A percentile compares a stretch with the other conserved stretches of the same genome.
These are phyloP conservation scores for Scutellaria baicalensis DNA, from an alignment of 257 asterid species.

Conservation along the genomic window DNA sequence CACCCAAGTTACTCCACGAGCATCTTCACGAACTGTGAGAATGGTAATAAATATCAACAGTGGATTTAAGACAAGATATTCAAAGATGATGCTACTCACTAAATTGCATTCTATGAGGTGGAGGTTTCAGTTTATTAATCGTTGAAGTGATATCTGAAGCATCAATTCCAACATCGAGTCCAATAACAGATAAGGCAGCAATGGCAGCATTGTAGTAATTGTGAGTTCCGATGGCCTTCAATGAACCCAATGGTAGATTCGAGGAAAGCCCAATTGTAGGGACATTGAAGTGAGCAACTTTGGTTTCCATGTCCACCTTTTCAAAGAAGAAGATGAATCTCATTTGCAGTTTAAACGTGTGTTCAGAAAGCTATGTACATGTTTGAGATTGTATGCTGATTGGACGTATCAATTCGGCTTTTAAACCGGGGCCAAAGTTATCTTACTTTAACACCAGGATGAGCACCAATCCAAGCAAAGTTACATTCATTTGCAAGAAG, in stretches of 20 bases:
- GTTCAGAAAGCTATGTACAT: too few relatives aligned
- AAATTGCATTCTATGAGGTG: constrained; percentile 35
- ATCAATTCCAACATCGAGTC: constrained; percentile 25
- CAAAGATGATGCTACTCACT: constrained; percentile 8
- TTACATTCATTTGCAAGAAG: constrained; percentile 7
- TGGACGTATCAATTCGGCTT: too few relatives aligned
- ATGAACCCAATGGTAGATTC: constrained; percentile 14
- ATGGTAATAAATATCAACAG: not conserved
- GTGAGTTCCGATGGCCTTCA: constrained; percentile 32
- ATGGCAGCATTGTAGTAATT: constrained; percentile 31
- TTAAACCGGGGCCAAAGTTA: not conserved
- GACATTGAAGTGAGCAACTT: constrained; percentile 21
- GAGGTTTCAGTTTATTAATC: constrained; percentile 23
- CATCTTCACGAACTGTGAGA: constrained; percentile 21
- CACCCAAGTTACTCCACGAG: constrained; percentile 22
- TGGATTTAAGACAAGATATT: not conserved
- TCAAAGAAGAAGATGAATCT: not conserved
- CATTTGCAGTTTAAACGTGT: too few relatives aligned
- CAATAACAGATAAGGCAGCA: constrained; percentile 30
- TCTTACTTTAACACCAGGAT: constrained; percentile 29
- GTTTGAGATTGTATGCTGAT: too few relatives aligned
- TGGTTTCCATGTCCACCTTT: constrained; percentile 25
- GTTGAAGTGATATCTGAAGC: constrained; percentile 15
- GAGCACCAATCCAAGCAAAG: constrained; percentile 32
- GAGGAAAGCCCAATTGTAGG: constrained; percentile 16